phyloP scores from a whole-genome alignment of 2,329 filamentous ascomycete genomes.

The Fusarium luffae region DNA sequence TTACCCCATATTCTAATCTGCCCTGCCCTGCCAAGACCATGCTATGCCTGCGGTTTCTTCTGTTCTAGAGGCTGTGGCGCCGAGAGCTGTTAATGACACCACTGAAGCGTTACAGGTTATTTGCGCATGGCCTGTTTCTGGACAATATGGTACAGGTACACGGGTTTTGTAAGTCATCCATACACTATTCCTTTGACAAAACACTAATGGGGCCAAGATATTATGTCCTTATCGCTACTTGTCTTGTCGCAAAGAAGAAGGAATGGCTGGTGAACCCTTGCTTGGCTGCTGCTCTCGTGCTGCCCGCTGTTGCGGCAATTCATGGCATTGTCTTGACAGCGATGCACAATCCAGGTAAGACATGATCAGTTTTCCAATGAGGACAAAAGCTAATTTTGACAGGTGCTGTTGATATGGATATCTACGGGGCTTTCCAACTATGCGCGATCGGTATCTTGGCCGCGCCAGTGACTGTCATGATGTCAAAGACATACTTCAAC shows the following conservation, averaged over 20 bases:
- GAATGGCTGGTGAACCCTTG: conserved; percentile 73
- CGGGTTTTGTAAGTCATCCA: conserved; percentile 62
- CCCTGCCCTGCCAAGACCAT: conserved; percentile 10
- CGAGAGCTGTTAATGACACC: not conserved
- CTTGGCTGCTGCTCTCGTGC: conserved; percentile 69
- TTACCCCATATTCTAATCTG: not conserved
- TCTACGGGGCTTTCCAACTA: conserved; percentile 75
- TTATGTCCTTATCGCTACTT: conserved; percentile 72
- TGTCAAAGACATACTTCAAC: conserved; percentile 73
- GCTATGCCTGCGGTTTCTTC: conserved; percentile 20
- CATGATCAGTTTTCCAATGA: not conserved
- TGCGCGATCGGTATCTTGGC: conserved; percentile 74
- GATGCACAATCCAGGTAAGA: conserved; percentile 67
- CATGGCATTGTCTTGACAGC: conserved; percentile 71
- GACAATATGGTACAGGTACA: conserved; percentile 67
- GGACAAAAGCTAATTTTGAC: fast-evolving
- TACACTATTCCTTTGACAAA: no score
- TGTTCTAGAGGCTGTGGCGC: not conserved
- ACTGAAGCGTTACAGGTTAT: conserved; percentile 55
- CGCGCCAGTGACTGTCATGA: conserved; percentile 69
- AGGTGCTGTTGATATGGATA: conserved; percentile 75
- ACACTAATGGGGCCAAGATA: conserved; percentile 56
- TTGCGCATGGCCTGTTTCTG: conserved; percentile 67
- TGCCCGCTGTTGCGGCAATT: conserved; percentile 72
- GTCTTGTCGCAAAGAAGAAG: conserved; percentile 69